These are phyloP conservation scores for Fraxinus angustifolia DNA, from an alignment of 305 asterid genomes.

Conservation along the genomic window DNA sequence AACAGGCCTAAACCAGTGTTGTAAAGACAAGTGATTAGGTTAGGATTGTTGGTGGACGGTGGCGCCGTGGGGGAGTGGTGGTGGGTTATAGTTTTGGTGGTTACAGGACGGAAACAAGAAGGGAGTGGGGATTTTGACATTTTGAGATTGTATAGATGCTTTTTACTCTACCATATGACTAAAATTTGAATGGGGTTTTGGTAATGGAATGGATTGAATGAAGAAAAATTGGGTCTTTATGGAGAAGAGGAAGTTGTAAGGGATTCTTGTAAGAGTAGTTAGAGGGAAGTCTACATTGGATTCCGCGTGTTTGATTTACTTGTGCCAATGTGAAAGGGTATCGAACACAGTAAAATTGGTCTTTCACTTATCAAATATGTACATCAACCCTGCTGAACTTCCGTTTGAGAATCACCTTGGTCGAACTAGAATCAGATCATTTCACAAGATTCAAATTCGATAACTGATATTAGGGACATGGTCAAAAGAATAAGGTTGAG, in stretches of 20 bases:
- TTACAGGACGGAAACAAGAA: slow-evolving; percentile 34
- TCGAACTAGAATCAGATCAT: background rate
- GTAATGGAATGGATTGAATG: background rate
- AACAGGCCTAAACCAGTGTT: slow-evolving; percentile 41
- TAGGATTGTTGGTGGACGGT: slow-evolving; percentile 29
- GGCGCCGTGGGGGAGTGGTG: slow-evolving; percentile 24
- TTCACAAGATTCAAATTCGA: background rate
- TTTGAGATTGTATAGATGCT: background rate
- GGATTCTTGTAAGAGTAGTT: background rate
- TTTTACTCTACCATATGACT: background rate
- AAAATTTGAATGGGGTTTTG: background rate
- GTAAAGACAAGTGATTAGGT: slow-evolving; percentile 51
- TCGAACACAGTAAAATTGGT: background rate
- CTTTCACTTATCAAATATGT: background rate
- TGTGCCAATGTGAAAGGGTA: background rate
- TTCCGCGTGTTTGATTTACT: slow-evolving; percentile 1
- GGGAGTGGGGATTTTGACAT: slow-evolving; percentile 29
- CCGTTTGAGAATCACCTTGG: background rate
- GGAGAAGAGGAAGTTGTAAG: background rate
- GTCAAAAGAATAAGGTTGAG: background rate
- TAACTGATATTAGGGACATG: background rate
- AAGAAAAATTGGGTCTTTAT: background rate
- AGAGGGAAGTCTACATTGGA: slow-evolving; percentile 2
- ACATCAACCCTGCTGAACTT: background rate
- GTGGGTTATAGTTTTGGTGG: slow-evolving; percentile 9